Conservation (phyloP, 176 grass and related monocot species). For the Eragrostis nindensis region DNA sequence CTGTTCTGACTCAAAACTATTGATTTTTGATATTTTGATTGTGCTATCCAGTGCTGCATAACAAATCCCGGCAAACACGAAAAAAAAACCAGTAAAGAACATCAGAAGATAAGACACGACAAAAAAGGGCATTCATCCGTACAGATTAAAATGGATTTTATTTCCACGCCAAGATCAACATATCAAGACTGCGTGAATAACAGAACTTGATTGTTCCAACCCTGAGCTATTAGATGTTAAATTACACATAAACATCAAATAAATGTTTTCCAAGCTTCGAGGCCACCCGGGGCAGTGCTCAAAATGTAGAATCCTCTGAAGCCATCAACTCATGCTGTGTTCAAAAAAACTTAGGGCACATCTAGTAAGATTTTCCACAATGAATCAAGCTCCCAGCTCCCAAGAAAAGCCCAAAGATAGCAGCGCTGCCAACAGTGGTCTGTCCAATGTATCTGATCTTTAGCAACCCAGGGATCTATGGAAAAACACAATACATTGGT, state of each 20-base stretch:
- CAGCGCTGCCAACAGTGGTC: constrained; percentile 80
- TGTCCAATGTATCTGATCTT: constrained; percentile 94
- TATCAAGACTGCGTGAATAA: constrained; percentile 21
- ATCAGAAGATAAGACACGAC: too few relatives aligned
- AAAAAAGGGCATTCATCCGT: neutral
- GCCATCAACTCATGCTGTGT: constrained; percentile 2
- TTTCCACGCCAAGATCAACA: constrained; percentile 25
- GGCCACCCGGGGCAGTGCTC: neutral
- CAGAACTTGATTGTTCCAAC: constrained; percentile 24
- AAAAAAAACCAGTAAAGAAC: too few relatives aligned
- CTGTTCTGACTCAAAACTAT: too few relatives aligned
- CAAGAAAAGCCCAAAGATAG: constrained; percentile 86
- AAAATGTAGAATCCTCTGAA: constrained; percentile 21
- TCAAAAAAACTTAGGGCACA: constrained; percentile 16
- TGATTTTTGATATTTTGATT: too few relatives aligned
- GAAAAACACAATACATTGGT: constrained; percentile 4
- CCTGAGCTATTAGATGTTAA: constrained; percentile 32
- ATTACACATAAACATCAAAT: constrained; percentile 40
- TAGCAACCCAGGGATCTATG: constrained; percentile 81
- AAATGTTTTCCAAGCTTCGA: constrained; percentile 14
- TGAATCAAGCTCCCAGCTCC: constrained; percentile 98
- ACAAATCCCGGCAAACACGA: too few relatives aligned
- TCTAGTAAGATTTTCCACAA: constrained; percentile 85
- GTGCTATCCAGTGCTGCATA: too few relatives aligned
- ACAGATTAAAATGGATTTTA: constrained; percentile 29